Base-by-base conservation (phyloP, 441 rosid species). In the Syzygium malaccense region DNA sequence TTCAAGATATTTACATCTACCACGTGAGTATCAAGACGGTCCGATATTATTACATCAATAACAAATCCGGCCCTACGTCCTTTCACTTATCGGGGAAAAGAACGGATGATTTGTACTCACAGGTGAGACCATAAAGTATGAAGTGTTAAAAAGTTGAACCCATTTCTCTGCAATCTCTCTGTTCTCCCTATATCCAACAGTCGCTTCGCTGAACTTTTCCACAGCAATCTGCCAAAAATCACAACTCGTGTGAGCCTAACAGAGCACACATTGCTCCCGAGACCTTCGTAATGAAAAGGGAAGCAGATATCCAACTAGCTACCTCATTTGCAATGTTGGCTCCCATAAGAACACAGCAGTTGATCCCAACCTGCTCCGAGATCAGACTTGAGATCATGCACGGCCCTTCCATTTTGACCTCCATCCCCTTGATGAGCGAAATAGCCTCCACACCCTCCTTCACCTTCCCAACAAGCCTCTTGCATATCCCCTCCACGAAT, bases 271-370 rank as follows among this genome's bases (percentile, higher is more conserved):
- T 55, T 32, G 64, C 30, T 85, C 13, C 62, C 13, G 45, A 17
- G 49, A 85, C 12, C 30, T 17, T 85, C 3, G 3, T 55, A 37
- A 84, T 53, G 41, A 49, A 26, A 48, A 68, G 30, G 62, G 55
- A 62, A 75, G 83, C 83, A 71, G 15, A 71, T 71, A 37, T 20
- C 15, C 80, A 41, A 26, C 33, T 75, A 89, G 55, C 86, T 86
- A 95, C 99, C 96, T 98, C 99, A 85, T 96, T 97, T 20, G 99
- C 99, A 64, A 98, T 98, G 92, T 98, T 98, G 64, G 98, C 98
- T 32, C 99, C 99, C 99, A 97, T 98, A 87, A 98, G 94, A 89
- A 98, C 99, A 89, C 96, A 97, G 75, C 99, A 97, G 51, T 94
- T 94, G 90, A 96, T 90, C 51, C 95, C 94, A 13, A 98, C 99